Percentiles rank a stretch among this genome's conserved stretches.
Evolutionary conservation across 805 yeast genomes (phyloP).

Genomic region (fission yeast (Schizosaccharomyces pombe)): DNA sequence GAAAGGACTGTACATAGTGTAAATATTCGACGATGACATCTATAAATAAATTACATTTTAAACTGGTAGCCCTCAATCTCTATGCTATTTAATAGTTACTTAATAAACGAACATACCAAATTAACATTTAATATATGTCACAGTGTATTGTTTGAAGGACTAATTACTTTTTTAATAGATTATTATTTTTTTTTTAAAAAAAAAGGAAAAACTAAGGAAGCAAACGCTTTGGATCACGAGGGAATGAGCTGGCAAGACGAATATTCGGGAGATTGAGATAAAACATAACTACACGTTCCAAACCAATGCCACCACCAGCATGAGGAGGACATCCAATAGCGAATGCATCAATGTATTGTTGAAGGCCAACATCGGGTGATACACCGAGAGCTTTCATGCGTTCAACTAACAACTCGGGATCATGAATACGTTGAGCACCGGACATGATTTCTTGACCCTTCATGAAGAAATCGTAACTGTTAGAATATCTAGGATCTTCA

Average conservation of each 20-base stretch:
- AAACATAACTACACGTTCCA: constrained; percentile 97
- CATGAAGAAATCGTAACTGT: constrained; percentile 98
- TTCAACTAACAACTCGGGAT: constrained; percentile 54
- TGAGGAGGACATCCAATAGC: constrained; percentile 93
- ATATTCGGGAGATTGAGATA: constrained; percentile 89
- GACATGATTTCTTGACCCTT: constrained; percentile 97
- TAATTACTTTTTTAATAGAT: not conserved
- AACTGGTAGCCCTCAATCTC: no score
- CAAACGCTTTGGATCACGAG: constrained; percentile 90
- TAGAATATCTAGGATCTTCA: constrained; percentile 73
- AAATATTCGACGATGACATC: no score
- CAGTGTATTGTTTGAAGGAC: no score
- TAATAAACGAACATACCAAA: no score
- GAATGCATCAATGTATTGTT: constrained; percentile 83
- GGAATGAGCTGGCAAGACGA: constrained; percentile 96
- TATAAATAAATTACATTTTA: no score
- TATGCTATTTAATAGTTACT: no score
- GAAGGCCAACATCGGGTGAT: constrained; percentile 62
- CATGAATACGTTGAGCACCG: constrained; percentile 99
- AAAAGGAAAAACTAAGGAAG: constrained; percentile 29
- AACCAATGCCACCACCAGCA: constrained; percentile 98
- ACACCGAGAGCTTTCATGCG: constrained; percentile 69
- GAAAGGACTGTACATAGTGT: no score
- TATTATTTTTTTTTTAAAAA: not conserved
- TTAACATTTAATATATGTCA: no score